Percentiles rank a stretch among this genome's conserved stretches.
These are phyloP conservation scores for Chrysanthemum makinoi DNA, from an alignment of 129 eudicot species.

Conservation along the genomic window DNA sequence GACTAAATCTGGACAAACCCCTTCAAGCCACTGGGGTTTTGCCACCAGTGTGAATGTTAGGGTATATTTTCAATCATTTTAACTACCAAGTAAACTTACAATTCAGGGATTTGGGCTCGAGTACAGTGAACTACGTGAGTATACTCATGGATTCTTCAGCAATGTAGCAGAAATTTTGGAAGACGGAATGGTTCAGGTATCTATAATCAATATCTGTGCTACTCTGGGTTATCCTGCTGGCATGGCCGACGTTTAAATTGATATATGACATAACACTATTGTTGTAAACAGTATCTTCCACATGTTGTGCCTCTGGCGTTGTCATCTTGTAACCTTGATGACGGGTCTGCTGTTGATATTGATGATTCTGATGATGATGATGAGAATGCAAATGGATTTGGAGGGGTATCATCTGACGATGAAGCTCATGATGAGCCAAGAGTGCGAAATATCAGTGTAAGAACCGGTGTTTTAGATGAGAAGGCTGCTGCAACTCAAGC, in stretches of 20 bases:
- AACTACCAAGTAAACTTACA: conserved; percentile 8
- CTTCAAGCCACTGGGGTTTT: no score
- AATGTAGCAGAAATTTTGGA: conserved; percentile 87
- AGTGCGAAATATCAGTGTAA: conserved; percentile 85
- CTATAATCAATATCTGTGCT: background rate
- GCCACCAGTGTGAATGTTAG: background rate
- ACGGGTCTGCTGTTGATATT: conserved; percentile 91
- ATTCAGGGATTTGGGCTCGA: conserved; percentile 86
- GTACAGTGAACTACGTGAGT: conserved; percentile 96
- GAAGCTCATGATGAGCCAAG: conserved; percentile 99
- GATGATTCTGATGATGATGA: conserved; percentile 87
- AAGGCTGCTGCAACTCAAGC: conserved; percentile 99
- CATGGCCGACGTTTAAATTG: background rate
- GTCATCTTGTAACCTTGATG: conserved; percentile 94
- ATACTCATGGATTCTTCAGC: conserved; percentile 98
- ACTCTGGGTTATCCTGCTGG: background rate
- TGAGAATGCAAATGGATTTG: conserved; percentile 77
- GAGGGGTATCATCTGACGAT: conserved; percentile 98
- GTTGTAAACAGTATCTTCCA: conserved; percentile 80
- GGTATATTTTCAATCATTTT: background rate
- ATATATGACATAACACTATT: conserved; percentile 15
- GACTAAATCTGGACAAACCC: no score
- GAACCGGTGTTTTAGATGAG: conserved; percentile 99
- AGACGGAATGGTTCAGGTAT: conserved; percentile 82
- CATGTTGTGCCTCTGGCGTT: conserved; percentile 89